phyloP scores from a whole-genome alignment of 139 green algal species.

The Micractinium conductrix region DNA sequence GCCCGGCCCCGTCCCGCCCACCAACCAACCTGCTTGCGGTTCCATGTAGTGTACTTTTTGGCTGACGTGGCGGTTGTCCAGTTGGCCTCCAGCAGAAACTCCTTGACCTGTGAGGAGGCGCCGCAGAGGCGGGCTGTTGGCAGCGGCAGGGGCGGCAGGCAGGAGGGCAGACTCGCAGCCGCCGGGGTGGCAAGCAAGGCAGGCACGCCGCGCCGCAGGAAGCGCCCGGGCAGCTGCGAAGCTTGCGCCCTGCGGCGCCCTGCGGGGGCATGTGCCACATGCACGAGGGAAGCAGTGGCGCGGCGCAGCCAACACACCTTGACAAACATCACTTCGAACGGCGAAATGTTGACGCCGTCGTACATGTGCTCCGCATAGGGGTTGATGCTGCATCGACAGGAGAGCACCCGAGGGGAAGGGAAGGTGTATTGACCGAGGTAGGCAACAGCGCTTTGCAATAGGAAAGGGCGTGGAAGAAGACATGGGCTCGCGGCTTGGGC shows the following conservation, averaged over 20 bases:
- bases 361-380: slow-evolving; percentile 37
- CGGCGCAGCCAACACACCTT: slow-evolving; percentile 36
- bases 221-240: no score
- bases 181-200: not conserved
- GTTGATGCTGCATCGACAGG: not conserved
- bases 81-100: slow-evolving; percentile 51
- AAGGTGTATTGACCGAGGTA: not conserved
- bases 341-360: slow-evolving; percentile 39
- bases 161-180: not conserved
- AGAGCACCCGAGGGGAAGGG: no score
- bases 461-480: no score
- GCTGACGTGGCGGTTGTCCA: slow-evolving; percentile 36
- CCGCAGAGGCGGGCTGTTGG: not conserved
- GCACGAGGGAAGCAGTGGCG: no score
- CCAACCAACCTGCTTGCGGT: not conserved
- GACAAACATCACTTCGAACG: slow-evolving; percentile 44
- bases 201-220: no score
- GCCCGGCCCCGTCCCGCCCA: no score
- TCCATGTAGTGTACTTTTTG: slow-evolving; percentile 48
- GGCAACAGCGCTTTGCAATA: not conserved
- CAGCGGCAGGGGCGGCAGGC: no score
- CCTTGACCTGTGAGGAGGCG: slow-evolving; percentile 62
- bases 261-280: no score
- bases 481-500: no score
- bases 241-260: no score